These are phyloP conservation scores for Vitis hybrid DNA, from an alignment of 177 flowering plant species.

Conservation along the genomic window DNA sequence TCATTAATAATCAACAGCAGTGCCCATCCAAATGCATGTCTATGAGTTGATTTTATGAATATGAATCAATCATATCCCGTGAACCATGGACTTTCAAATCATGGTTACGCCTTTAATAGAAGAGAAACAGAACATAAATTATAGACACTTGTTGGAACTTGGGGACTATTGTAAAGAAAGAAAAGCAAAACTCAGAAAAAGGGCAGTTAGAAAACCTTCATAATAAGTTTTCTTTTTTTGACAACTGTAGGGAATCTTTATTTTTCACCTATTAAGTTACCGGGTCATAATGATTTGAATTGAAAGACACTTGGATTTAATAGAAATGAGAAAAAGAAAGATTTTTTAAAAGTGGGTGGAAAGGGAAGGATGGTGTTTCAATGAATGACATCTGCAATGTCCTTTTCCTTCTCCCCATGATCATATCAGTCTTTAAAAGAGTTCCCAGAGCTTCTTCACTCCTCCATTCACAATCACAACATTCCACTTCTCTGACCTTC, in stretches of 20 bases:
- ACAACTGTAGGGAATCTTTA: background rate
- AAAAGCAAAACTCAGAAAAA: background rate
- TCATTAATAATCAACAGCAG: slow-evolving; percentile 2
- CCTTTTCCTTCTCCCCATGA: slow-evolving; percentile 28
- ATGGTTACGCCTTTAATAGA: too few species aligned
- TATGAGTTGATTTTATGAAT: too few species aligned
- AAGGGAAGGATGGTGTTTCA: slow-evolving; percentile 26
- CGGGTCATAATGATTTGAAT: slow-evolving; percentile 5
- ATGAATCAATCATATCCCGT: too few species aligned
- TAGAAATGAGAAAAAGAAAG: slow-evolving; percentile 8
- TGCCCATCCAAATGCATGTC: too few species aligned
- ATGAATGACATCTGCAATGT: slow-evolving; percentile 35
- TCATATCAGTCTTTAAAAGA: slow-evolving; percentile 40
- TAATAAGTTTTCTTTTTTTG: background rate
- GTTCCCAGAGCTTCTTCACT: slow-evolving; percentile 13
- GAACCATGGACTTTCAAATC: too few species aligned
- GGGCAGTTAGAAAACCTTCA: slow-evolving; percentile 1
- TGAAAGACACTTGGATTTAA: background rate
- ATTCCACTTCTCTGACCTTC: background rate
- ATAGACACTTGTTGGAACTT: slow-evolving; percentile 1
- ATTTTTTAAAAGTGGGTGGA: slow-evolving; percentile 17
- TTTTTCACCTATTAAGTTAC: background rate
- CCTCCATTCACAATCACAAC: slow-evolving; percentile 18
- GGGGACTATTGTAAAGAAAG: slow-evolving; percentile 5
- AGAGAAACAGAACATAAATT: too few species aligned